Base-by-base conservation (phyloP, 225 moss, liverwort and hornwort species). In the Pseudisothecium myosuroides region DNA sequence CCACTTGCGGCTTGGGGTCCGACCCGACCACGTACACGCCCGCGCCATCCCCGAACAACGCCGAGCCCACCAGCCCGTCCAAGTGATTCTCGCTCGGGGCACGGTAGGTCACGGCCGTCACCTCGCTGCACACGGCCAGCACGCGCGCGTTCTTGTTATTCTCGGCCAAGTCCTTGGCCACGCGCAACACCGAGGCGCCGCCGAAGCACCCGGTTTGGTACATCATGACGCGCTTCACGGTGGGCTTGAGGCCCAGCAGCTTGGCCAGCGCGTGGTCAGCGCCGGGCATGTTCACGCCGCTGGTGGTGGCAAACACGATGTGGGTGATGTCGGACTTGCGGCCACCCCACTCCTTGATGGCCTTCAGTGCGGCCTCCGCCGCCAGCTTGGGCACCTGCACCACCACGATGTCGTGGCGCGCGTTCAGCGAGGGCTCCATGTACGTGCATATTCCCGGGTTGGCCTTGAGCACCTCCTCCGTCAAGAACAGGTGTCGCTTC, bases 251-350 rank as follows among this genome's bases (percentile, higher is more conserved):
- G 12, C 93, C 94, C 54, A 94, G 83, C 34, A 94, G 88, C 93
- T 89, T 93, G 61, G 92, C 86, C 67, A 95, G 85, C 20, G 92
- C 92, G 77, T 93, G 93, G 86, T 93, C 93, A 11, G 94, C 93
- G 59, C 92, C 93, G 39, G 92, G 93, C 94, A 93, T 92, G 92
- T 92, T 92, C 60, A 93, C 92, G 21, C 93, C 93, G 73, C 92
- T 92, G 62, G 94, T 92, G 88, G 94, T 92, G 79, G 91, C 94
- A 24, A 94, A 94, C 3, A 91, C 92, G 49, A 94, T 79, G 68
- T 94, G 94, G 9, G 92, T 94, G 87, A 93, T 93, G 81, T 89
- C 91, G n/a, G 73, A 60, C 85, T 85, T 85, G 43, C 85, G 85
- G 2, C 85, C 85, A 6, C 85, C 74, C 85, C 85, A 74, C 85